Base-by-base conservation (phyloP, 2,329 filamentous ascomycete genomes). In the Pseudogymnoascus sp. region DNA sequence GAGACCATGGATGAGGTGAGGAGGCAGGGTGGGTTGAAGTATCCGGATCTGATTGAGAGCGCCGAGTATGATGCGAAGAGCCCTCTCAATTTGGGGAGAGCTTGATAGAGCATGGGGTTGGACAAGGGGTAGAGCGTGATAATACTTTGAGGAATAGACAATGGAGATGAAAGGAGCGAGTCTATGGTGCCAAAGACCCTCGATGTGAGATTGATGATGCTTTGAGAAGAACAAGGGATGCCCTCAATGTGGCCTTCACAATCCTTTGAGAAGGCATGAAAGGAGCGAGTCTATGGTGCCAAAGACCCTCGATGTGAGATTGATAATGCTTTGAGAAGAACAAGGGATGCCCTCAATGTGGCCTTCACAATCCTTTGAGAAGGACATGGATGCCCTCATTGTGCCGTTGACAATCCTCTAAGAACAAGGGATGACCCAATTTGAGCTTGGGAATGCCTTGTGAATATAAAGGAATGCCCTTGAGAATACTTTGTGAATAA, bases 1-100 rank as follows among this genome's bases (percentile, higher is more conserved):
- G 83, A 86, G 72, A 79, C 83, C 2, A 89, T 89, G 86, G 87
- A 90, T 77, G 82, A 87, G 74, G 83, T 86, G 11, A 78, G 86
- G 69, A 81, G 76, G 72, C 84, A 88, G 75, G 81, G 82, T 60
- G 83, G 80, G 1, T 74, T 90, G 72, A 78, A 70, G 61, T 89
- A 88, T 74, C 85, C 86, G 1, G 80, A 86, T 66, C 80, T 82
- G 73, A 89, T 90, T 71, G 86, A 89, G 79, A 72, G 68, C 10
- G 80, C 82, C 66, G 78, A 83, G 21, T 87, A 78, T 71, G 84
- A 87, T 69, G 72, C 79, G 61, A 77, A 84, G 71, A 85, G 84
- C 72, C 79, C 82, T n/a, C 75, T 86, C 64, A 87, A 87, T 74
- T 65, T 60, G 19, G 58, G 58, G 7, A 37, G 16, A 23, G 31